Percentiles rank a stretch among this genome's conserved stretches.
phyloP scores from a whole-genome alignment of 345 rosid species.

The Gossypium mustelinum region DNA sequence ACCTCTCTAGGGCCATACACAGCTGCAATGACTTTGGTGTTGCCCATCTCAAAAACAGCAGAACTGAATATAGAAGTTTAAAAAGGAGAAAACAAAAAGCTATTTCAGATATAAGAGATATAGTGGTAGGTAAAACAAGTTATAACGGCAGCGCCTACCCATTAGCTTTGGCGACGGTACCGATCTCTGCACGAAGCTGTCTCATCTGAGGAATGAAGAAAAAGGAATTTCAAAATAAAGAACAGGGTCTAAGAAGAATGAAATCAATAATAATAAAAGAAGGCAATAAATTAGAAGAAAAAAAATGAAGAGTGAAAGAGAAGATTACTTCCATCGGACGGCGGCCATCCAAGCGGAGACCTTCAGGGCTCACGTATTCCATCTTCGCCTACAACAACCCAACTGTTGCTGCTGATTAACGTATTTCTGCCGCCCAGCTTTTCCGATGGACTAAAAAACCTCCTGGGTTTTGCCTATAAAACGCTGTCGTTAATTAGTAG shows the following conservation, averaged over 20 bases:
- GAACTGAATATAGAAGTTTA: constrained; percentile 37
- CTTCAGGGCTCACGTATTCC: constrained; percentile 89
- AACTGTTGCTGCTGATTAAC: not conserved
- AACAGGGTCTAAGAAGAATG: too few species aligned
- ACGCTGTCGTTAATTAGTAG: not conserved
- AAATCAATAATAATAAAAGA: too few species aligned
- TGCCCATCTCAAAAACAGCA: constrained; percentile 93
- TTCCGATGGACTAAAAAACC: not conserved
- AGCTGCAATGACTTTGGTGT: constrained; percentile 93
- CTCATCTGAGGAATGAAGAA: constrained; percentile 51
- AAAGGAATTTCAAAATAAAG: not conserved
- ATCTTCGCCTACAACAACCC: constrained; percentile 22
- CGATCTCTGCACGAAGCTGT: constrained; percentile 83
- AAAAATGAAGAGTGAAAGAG: not conserved
- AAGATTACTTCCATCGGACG: constrained; percentile 62
- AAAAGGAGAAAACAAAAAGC: not conserved
- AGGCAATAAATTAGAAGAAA: not conserved
- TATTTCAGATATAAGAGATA: not conserved
- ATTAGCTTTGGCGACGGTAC: constrained; percentile 69
- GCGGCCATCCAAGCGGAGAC: constrained; percentile 77
- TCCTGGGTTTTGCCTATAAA: not conserved
- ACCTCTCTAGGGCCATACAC: constrained; percentile 99
- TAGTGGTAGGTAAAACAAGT: not conserved
- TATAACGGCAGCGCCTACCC: constrained; percentile 39
- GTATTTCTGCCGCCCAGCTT: not conserved